Percentiles rank a stretch among this genome's conserved stretches.
Evolutionary conservation across 169 alveolate genomes (phyloP).

Genomic region (Plasmodium gallinaceum): DNA sequence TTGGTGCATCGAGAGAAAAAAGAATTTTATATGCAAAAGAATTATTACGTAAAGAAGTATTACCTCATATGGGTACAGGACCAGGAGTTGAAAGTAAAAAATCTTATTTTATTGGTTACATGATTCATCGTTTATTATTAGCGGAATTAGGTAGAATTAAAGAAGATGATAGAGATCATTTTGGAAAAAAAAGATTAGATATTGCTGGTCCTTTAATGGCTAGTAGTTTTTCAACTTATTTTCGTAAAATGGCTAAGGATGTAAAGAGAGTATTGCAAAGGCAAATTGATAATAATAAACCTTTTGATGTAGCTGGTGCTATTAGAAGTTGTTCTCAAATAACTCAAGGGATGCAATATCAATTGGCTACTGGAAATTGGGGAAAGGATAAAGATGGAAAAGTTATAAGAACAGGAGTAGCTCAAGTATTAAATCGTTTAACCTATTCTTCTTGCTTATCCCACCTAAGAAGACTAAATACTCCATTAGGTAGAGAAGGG

Average conservation of each 20-base stretch:
- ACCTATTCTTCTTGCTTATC: conserved; percentile 98
- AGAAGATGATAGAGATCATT: conserved; percentile 99
- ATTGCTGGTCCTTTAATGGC: conserved; percentile 99
- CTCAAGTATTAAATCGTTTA: conserved; percentile 97
- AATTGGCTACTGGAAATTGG: conserved; percentile 95
- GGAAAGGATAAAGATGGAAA: conserved; percentile 98
- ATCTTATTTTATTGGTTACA: conserved; percentile 99
- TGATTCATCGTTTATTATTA: conserved; percentile 96
- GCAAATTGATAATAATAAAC: conserved; percentile 92
- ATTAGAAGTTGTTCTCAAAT: conserved; percentile 92
- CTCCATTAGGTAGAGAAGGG: conserved; percentile 99
- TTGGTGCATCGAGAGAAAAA: conserved; percentile 93
- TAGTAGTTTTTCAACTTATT: conserved; percentile 95
- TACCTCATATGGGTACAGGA: conserved; percentile 98
- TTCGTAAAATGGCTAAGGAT: conserved; percentile 95
- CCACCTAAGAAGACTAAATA: conserved; percentile 98
- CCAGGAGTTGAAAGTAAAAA: conserved; percentile 95
- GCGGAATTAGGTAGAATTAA: conserved; percentile 97
- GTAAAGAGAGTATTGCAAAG: conserved; percentile 93
- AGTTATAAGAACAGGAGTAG: conserved; percentile 98
- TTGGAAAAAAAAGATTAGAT: conserved; percentile 99
- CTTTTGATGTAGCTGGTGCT: conserved; percentile 93
- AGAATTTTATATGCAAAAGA: conserved; percentile 96
- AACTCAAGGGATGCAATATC: conserved; percentile 93
- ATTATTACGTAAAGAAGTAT: conserved; percentile 95